Evolutionary conservation across 441 rosid species (phyloP), one percentile per base, ranked within the genome.

Genomic region (Brassica balearica): DNA sequence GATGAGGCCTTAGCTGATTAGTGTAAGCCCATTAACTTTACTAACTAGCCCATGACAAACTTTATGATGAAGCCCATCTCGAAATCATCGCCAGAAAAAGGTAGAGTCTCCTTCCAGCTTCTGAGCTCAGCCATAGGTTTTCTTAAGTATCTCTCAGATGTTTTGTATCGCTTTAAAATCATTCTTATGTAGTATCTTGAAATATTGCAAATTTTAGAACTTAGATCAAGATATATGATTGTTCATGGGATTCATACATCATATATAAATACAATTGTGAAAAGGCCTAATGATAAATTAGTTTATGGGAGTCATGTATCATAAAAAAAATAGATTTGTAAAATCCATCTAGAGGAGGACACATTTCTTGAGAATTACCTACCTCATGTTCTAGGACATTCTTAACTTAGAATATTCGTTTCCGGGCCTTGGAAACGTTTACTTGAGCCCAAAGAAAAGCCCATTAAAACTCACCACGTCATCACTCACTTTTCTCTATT

Each of bases 391-490:
- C 69, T 1, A 65, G 66, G 36, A 77, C 66, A 23, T 77, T 77
- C 66, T 43, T n/a, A n/a, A n/a, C n/a, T n/a, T n/a, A n/a, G n/a
- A n/a, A n/a, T n/a, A n/a, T 70, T 77, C 80, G 56, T 63, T 10
- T 46, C 3, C 20, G 17, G 14, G 23, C 51, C 69, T 15, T 4
- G 1, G 64, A 8, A 64, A 53, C 10, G 2, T 56, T 77, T 3
- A 59, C 77, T 32, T 78, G 74, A 68, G 74, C 82, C 82, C 82
- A 79, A 79, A 79, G 78, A 0, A 15, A 73, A 73, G 82, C 82
- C 82, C 74, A 73, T 73, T 51, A 1, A 4, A 23, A 0, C 5
- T 10, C 27, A 8, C 70, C 78, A 68, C 82, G 78, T 78, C 82
- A 79, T 62, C 53, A 22, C 9, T 4, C 27, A 36, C 25, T 51